Evolutionary conservation across 371 early-diverging fungal species (phyloP).

Genomic region (Mucor irregularis): DNA sequence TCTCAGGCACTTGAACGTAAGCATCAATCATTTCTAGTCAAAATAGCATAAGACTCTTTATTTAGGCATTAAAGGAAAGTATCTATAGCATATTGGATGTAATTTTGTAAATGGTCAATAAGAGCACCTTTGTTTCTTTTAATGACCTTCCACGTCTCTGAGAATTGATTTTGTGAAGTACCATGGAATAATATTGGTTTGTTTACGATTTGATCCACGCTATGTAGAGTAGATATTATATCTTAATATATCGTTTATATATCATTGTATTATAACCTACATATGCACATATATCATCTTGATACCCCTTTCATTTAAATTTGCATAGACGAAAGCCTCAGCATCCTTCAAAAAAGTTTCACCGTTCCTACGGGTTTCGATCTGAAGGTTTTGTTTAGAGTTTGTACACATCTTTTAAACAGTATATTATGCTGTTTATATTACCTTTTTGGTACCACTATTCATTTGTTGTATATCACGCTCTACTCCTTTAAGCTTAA

Average conservation of each 20-base stretch:
- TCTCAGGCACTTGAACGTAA: too few species aligned
- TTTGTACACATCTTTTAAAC: neutral
- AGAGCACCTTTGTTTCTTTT: conserved; percentile 7
- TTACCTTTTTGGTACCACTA: conserved; percentile 13
- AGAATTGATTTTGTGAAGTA: too few species aligned
- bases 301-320: conserved; percentile 10
- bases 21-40: conserved; percentile 19
- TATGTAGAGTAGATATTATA: too few species aligned
- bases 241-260: too few species aligned
- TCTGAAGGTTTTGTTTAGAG: too few species aligned
- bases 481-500: conserved; percentile 9
- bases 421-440: neutral
- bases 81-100: conserved; percentile 20
- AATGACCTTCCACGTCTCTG: conserved; percentile 15
- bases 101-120: conserved; percentile 23
- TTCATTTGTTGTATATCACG: conserved; percentile 9
- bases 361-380: neutral
- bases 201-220: too few species aligned
- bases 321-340: conserved; percentile 2
- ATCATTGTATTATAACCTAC: too few species aligned
- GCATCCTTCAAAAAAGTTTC: conserved; percentile 6
- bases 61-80: conserved; percentile 18
- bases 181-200: too few species aligned
- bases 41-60: conserved; percentile 19
- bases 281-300: too few species aligned